Conservation (phyloP, 805 yeast genomes). For the Pichia eremophila region DNA sequence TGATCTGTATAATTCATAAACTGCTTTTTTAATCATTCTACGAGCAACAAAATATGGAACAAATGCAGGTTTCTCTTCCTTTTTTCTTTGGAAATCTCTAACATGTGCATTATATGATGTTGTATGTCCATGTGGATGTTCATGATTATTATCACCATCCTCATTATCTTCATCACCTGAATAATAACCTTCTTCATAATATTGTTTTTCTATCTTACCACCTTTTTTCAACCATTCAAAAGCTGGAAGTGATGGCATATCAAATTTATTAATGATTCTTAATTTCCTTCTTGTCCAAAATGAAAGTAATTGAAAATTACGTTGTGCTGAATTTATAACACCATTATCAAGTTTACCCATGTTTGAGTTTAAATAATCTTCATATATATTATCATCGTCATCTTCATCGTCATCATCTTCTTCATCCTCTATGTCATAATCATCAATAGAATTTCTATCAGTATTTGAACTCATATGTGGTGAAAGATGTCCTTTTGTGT, state of each 20-base stretch:
- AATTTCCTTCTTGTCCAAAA: constrained; percentile 19
- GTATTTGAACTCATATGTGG: background rate
- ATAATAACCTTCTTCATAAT: constrained; percentile 26
- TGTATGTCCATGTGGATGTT: background rate
- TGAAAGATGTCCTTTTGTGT: background rate
- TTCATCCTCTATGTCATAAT: constrained; percentile 8
- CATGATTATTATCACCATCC: constrained; percentile 2
- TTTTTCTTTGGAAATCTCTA: constrained; percentile 40
- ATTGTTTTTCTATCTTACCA: constrained; percentile 26
- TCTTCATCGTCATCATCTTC: constrained; percentile 10
- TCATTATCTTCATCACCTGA: constrained; percentile 13
- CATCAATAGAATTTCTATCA: background rate
- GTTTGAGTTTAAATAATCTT: constrained; percentile 3
- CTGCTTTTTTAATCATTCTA: constrained; percentile 57
- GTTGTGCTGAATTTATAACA: constrained; percentile 6
- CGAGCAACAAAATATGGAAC: constrained; percentile 59
- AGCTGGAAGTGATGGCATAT: constrained; percentile 33
- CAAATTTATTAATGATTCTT: constrained; percentile 27
- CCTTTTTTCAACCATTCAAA: constrained; percentile 26
- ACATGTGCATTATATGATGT: constrained; percentile 23
- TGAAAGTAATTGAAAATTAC: constrained; percentile 13
- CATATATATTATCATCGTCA: constrained; percentile 5
- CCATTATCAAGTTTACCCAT: background rate
- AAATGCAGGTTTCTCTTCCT: background rate
- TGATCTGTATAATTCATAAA: constrained; percentile 64